A percentile compares a stretch with the other conserved stretches of the same genome.
Evolutionary conservation across 257 asterid genomes (phyloP).

Genomic region (Nicotiana sylvestris): DNA sequence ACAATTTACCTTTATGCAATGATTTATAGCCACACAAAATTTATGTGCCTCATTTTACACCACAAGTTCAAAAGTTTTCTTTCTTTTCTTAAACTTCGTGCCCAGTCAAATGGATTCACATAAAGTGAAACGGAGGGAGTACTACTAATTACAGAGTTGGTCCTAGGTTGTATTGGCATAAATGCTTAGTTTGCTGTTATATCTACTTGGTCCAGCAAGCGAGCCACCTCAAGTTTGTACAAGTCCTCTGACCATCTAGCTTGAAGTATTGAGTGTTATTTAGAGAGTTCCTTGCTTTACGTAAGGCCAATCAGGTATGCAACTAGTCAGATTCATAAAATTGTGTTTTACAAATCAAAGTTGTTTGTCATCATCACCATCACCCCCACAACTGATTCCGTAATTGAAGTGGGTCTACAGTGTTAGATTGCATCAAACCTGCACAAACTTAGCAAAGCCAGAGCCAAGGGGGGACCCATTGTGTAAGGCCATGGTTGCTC

Average conservation of each 20-base stretch:
- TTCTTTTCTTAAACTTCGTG: too few species aligned
- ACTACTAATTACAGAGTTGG: background rate
- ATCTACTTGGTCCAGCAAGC: background rate
- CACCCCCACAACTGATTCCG: background rate
- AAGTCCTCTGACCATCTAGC: background rate
- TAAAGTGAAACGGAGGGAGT: too few species aligned
- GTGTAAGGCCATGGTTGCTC: slow-evolving; percentile 91
- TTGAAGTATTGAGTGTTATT: background rate
- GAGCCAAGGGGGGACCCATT: slow-evolving; percentile 92
- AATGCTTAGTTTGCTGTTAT: background rate
- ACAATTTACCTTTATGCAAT: too few species aligned
- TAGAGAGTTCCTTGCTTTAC: background rate
- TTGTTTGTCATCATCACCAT: background rate
- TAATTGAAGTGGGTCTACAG: background rate
- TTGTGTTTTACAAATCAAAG: background rate
- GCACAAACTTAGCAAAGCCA: slow-evolving; percentile 92
- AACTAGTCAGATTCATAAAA: background rate
- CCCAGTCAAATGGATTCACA: too few species aligned
- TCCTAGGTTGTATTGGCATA: background rate
- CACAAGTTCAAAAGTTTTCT: too few species aligned
- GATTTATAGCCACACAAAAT: too few species aligned
- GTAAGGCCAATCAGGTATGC: background rate
- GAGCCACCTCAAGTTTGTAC: background rate
- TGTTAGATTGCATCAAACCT: slow-evolving; percentile 35
- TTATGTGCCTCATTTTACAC: too few species aligned